Conservation (phyloP, 345 rosid species). For the Melaleuca alternifolia region DNA sequence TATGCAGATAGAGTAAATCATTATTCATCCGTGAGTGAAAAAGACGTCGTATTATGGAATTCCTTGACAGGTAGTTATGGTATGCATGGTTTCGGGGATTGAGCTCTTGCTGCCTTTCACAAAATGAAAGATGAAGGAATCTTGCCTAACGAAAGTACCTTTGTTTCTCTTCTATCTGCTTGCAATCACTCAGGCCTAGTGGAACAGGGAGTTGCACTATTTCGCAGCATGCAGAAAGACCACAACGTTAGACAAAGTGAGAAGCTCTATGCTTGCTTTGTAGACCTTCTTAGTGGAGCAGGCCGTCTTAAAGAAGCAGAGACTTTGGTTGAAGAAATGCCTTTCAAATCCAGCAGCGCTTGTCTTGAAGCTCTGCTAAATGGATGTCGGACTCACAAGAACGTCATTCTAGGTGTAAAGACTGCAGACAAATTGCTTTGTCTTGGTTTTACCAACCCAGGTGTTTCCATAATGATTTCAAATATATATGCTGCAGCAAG, state of each 20-base stretch:
- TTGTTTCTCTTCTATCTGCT: slow-evolving; percentile 17
- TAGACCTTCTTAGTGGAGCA: slow-evolving; percentile 30
- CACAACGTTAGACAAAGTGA: slow-evolving; percentile 7
- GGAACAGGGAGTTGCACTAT: slow-evolving; percentile 13
- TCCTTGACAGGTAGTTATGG: slow-evolving; percentile 21
- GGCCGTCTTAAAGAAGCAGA: slow-evolving; percentile 19
- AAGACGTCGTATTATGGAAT: slow-evolving; percentile 18
- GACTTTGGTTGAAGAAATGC: slow-evolving; percentile 11
- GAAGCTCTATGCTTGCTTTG: slow-evolving; percentile 23
- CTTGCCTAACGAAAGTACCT: slow-evolving; percentile 18
- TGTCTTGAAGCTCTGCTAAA: slow-evolving; percentile 17
- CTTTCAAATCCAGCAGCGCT: slow-evolving; percentile 3
- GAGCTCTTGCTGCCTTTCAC: slow-evolving; percentile 8
- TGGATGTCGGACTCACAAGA: slow-evolving; percentile 18
- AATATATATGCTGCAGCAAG: slow-evolving; percentile 19
- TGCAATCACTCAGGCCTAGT: slow-evolving; percentile 24
- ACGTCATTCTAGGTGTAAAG: slow-evolving; percentile 11
- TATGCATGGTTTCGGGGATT: slow-evolving; percentile 17
- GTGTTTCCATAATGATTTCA: slow-evolving; percentile 17
- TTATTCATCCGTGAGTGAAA: neutral
- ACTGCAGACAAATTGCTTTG: slow-evolving; percentile 11
- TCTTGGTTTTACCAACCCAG: slow-evolving; percentile 11
- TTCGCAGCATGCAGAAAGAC: slow-evolving; percentile 10
- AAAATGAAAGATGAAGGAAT: slow-evolving; percentile 13
- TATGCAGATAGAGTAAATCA: slow-evolving; percentile 7